Base-by-base conservation (phyloP, 495 filamentous ascomycete species). In the Trypethelium eluteriae region DNA sequence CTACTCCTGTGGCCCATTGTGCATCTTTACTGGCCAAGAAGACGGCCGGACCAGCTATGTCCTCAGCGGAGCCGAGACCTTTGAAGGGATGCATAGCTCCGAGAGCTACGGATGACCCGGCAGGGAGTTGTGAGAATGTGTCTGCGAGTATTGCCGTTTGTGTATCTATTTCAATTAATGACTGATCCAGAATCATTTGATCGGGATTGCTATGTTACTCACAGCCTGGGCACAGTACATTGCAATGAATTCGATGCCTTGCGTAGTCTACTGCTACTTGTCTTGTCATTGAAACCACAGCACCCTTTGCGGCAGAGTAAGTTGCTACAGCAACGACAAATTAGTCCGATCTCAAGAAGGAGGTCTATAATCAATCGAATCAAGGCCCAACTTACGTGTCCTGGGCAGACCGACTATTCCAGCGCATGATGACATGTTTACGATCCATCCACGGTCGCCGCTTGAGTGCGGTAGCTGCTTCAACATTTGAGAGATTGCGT, bases 361-460 rank as follows among this genome's bases (percentile, higher is more conserved):
- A 4, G 34, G 32, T 47, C 61, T 38, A 49, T 35, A 61, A 39
- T n/a, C 38, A 46, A 25, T 25, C 25, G 36, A 53, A 63, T 25
- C 59, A 63, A 12, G 57, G 57, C 2, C 16, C 14, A 18, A 14
- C 49, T 12, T 18, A 53, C 49, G 49, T 18, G 64, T 46, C 16
- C 64, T 62, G 1, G 65, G 59, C 16, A 53, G 38, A 2, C 38
- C 68, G 38, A 71, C 66, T 1, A 66, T 11, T 4, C 70, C 71
- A 39, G 66, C 16, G 25, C 70, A 65, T 18, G 59, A 64, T 32
- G 70, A 68, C 36, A 66, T 68, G 46, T 73, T 73, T 39, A 73
- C 39, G 39, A 71, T 69, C 70, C 68, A 72, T 36, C 71, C 71
- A 39, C 70, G 47, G 38, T 73, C 71, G 34, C 70, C 71, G 18